phyloP scores from a whole-genome alignment of 345 rosid species.

The Gossypium sturtianum region DNA sequence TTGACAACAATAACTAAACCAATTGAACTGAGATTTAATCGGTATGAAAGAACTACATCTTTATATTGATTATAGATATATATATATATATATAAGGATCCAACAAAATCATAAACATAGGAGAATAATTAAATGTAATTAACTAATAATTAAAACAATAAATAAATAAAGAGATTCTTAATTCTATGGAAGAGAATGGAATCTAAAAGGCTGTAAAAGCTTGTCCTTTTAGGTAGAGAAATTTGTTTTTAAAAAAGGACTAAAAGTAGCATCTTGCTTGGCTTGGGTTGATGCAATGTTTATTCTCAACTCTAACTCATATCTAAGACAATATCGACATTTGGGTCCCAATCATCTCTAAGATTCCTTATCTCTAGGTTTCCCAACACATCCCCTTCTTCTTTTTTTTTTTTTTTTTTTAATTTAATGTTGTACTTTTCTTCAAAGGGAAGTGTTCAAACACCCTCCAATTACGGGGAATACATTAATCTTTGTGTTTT shows the following conservation, averaged over 20 bases:
- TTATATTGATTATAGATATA: too few relatives aligned
- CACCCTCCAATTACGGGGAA: not conserved
- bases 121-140: not conserved
- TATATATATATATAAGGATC: too few relatives aligned
- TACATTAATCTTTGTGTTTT: too few relatives aligned
- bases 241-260: too few relatives aligned
- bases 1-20: too few relatives aligned
- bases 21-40: rapidly evolving
- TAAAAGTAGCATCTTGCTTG: not conserved
- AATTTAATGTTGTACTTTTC: not conserved
- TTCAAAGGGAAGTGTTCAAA: not conserved
- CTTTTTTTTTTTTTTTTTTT: not conserved
- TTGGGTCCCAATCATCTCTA: conserved; percentile 27
- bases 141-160: not conserved
- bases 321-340: conserved; percentile 12
- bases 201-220: conserved; percentile 42
- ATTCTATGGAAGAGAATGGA: conserved; percentile 28
- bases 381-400: not conserved
- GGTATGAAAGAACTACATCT: too few relatives aligned
- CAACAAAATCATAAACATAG: not conserved
- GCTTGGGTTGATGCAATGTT: too few relatives aligned
- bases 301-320: conserved; percentile 1
- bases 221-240: conserved; percentile 19
- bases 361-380: conserved; percentile 35
- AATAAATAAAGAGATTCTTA: conserved; percentile 24